These are phyloP conservation scores for Medicago truncatula DNA, from an alignment of 306 rosid genomes.

Conservation along the genomic window DNA sequence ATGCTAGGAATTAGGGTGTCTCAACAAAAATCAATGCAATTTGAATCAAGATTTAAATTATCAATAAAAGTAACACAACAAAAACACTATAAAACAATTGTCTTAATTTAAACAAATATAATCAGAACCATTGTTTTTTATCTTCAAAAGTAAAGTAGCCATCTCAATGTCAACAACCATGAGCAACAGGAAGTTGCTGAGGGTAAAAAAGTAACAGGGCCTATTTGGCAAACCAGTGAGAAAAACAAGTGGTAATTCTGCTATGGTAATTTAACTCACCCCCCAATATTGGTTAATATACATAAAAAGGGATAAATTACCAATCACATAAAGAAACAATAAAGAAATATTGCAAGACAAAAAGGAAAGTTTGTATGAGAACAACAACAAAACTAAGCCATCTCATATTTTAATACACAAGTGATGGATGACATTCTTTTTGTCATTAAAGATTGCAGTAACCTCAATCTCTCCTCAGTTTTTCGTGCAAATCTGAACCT, in stretches of 20 bases:
- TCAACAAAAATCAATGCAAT: background rate
- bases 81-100: background rate
- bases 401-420: slow-evolving; percentile 39
- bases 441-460: slow-evolving; percentile 36
- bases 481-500: slow-evolving; percentile 58
- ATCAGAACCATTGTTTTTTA: background rate
- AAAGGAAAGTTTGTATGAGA: slow-evolving; percentile 38
- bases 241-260: slow-evolving; percentile 29
- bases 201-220: slow-evolving; percentile 33
- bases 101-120: background rate
- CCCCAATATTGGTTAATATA: slow-evolving; percentile 54
- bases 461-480: slow-evolving; percentile 49
- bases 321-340: slow-evolving; percentile 6
- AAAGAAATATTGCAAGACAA: slow-evolving; percentile 43
- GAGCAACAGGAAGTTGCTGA: slow-evolving; percentile 40
- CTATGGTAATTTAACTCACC: slow-evolving; percentile 47
- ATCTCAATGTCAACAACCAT: background rate
- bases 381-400: slow-evolving; percentile 37
- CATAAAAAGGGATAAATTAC: slow-evolving; percentile 52
- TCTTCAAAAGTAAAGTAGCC: slow-evolving; percentile 34
- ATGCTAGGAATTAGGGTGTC: background rate
- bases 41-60: background rate
- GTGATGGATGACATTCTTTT: slow-evolving; percentile 37
- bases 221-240: slow-evolving; percentile 37
- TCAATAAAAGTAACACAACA: slow-evolving; percentile 15